phyloP scores from a whole-genome alignment of 2,329 filamentous ascomycete species.

The Alternaria incomplexa region DNA sequence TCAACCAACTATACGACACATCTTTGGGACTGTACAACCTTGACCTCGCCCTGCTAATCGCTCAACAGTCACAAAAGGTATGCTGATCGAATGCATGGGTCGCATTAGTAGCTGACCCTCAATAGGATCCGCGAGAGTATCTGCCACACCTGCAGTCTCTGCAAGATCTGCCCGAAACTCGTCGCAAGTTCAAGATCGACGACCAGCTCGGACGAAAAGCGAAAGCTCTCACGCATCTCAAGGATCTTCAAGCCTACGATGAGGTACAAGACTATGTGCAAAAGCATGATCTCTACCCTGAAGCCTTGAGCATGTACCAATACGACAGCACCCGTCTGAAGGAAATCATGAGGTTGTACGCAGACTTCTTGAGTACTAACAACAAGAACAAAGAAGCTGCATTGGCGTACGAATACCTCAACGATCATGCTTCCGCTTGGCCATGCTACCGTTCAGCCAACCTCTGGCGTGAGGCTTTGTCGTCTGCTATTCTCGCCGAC shows the following conservation, averaged over 20 bases:
- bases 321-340: constrained; percentile 74
- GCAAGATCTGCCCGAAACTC: constrained; percentile 72
- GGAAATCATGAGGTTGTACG: constrained; percentile 78
- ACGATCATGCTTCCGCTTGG: constrained; percentile 75
- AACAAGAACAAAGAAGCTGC: constrained; percentile 87
- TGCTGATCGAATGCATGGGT: not conserved
- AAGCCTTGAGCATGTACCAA: constrained; percentile 80
- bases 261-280: constrained; percentile 79
- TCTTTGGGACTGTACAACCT: constrained; percentile 91
- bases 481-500: constrained; percentile 70
- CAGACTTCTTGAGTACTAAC: constrained; percentile 73
- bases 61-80: constrained; percentile 89
- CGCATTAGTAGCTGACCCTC: not conserved
- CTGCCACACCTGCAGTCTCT: constrained; percentile 91
- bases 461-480: constrained; percentile 90
- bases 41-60: constrained; percentile 85
- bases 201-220: constrained; percentile 77
- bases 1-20: constrained; percentile 88
- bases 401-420: constrained; percentile 86
- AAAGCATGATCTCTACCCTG: constrained; percentile 79
- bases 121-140: constrained; percentile 84
- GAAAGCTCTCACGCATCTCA: constrained; percentile 81
- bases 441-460: constrained; percentile 84
- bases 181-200: constrained; percentile 84
- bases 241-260: constrained; percentile 74